Evolutionary conservation across 192 early-diverging fungal species (phyloP).

Genomic region (Chytriomyces sp.): DNA sequence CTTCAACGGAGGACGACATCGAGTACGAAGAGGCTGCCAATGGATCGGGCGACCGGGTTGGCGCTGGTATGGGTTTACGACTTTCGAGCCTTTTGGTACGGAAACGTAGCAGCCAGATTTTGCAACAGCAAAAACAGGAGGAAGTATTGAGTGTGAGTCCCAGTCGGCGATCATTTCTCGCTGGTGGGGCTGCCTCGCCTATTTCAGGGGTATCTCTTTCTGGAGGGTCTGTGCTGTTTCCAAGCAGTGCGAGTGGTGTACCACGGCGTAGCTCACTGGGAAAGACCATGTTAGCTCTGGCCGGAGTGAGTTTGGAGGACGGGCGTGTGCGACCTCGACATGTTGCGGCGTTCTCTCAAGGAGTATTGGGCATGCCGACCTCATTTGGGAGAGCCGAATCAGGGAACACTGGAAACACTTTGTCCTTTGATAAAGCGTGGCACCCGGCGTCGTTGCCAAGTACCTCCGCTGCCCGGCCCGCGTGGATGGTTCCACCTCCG

Average conservation of each 20-base stretch:
- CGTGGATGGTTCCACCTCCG: no score
- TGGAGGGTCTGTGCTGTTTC: neutral
- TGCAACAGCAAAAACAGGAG: neutral
- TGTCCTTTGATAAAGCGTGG: no score
- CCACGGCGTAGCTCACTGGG: slow-evolving; percentile 6
- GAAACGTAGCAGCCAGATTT: neutral
- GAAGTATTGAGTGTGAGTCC: slow-evolving; percentile 23
- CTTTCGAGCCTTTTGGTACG: neutral
- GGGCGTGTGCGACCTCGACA: neutral
- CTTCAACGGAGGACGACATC: neutral
- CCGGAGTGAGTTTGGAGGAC: slow-evolving; percentile 9
- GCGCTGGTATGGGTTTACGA: neutral
- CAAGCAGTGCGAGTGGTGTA: neutral
- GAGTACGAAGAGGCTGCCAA: neutral
- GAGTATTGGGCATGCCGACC: no score
- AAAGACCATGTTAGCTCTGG: slow-evolving; percentile 6
- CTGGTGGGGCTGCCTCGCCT: neutral
- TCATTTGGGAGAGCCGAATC: no score
- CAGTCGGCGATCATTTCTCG: slow-evolving; percentile 4
- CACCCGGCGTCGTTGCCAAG: no score
- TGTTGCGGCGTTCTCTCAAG: no score
- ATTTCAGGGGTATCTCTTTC: neutral
- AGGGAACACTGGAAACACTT: no score
- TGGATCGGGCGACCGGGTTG: neutral
- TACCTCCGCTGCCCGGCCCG: no score